Percentiles rank a stretch among this genome's conserved stretches.
These are phyloP conservation scores for Akanthomyces lecanii DNA, from an alignment of 2,329 filamentous ascomycete species.

Conservation along the genomic window DNA sequence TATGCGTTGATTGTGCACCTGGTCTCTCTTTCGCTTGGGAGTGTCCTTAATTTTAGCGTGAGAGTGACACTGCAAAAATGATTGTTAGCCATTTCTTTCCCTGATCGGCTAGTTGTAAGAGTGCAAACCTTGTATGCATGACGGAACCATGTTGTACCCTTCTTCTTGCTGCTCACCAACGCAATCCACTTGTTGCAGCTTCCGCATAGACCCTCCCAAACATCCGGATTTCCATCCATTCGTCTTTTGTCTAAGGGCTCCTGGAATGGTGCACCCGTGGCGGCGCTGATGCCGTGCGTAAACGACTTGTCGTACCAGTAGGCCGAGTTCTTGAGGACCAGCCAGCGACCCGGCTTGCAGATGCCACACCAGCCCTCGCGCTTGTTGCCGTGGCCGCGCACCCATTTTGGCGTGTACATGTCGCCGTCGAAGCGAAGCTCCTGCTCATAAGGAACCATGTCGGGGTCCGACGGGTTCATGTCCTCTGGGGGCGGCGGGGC, in stretches of 20 bases:
- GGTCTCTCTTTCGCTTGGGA: constrained; percentile 63
- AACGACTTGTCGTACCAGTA: constrained; percentile 95
- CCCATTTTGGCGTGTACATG: constrained; percentile 78
- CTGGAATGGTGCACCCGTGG: constrained; percentile 73
- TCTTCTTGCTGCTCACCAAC: constrained; percentile 81
- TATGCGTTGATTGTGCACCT: constrained; percentile 42
- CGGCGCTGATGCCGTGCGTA: constrained; percentile 79
- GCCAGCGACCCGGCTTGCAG: constrained; percentile 80
- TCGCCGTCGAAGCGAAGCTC: constrained; percentile 75
- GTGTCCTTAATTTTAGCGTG: constrained; percentile 69
- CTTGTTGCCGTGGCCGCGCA: constrained; percentile 81
- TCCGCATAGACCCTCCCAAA: constrained; percentile 75
- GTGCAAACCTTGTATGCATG: constrained; percentile 78
- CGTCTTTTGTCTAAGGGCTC: constrained; percentile 70
- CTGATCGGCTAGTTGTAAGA: not conserved
- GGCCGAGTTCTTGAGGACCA: constrained; percentile 83
- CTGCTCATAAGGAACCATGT: constrained; percentile 73
- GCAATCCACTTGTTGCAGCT: constrained; percentile 79
- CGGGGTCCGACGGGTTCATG: constrained; percentile 74
- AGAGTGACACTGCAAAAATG: constrained; percentile 55
- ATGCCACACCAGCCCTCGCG: constrained; percentile 87
- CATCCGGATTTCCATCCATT: constrained; percentile 75
- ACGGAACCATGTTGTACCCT: constrained; percentile 87
- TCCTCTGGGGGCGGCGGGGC: constrained; percentile 71
- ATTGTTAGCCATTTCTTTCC: not conserved